Conservation (phyloP, 768 basidiomycete genomes). For the Naematelia encephala region DNA sequence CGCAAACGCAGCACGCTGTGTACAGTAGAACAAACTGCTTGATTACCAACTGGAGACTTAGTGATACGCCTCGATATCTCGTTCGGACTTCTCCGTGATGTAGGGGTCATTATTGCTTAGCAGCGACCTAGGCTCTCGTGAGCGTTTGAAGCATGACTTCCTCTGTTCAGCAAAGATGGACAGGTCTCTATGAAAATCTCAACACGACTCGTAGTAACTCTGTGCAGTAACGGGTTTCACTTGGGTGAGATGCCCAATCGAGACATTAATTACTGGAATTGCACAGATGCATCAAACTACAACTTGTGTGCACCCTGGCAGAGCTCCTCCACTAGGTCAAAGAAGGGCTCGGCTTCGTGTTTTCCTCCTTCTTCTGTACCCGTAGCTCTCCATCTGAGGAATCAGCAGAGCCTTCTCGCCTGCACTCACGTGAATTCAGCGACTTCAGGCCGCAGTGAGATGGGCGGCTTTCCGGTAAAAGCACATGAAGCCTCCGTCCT, state of each 20-base stretch:
- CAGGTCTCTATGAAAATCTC: too few relatives aligned
- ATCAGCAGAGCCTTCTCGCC: background rate
- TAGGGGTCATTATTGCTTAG: too few relatives aligned
- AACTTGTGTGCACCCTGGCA: background rate
- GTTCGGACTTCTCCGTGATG: too few relatives aligned
- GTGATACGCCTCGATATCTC: too few relatives aligned
- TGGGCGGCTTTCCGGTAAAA: background rate
- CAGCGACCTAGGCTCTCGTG: too few relatives aligned
- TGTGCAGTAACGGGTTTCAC: too few relatives aligned
- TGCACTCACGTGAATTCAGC: background rate
- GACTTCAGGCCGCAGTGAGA: background rate
- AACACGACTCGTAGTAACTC: too few relatives aligned
- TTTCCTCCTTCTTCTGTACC: slow-evolving; percentile 2
- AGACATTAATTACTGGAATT: background rate
- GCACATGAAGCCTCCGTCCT: background rate
- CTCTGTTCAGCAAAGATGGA: too few relatives aligned
- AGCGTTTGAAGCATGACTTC: too few relatives aligned
- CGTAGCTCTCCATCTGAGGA: background rate
- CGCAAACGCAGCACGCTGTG: too few relatives aligned
- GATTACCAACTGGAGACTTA: too few relatives aligned
- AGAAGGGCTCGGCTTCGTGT: background rate
- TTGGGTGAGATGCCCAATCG: background rate
- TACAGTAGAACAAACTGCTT: too few relatives aligned
- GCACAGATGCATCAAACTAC: background rate
- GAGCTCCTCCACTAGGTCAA: background rate